Evolutionary conservation across 371 early-diverging fungal genomes (phyloP).

Genomic region (Dichotomocladium elegans): DNA sequence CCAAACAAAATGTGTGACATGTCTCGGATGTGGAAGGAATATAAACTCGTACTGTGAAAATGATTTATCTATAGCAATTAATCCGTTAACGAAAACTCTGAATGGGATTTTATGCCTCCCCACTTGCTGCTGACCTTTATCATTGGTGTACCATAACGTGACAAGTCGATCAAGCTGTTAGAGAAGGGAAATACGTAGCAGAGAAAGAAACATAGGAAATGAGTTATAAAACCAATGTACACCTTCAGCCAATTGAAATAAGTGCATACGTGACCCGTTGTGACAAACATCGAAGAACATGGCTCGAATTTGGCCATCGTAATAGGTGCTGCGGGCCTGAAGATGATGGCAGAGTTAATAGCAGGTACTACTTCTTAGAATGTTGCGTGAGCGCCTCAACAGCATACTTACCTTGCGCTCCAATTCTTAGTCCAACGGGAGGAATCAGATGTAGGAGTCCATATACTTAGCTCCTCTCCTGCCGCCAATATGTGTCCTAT

Average conservation of each 20-base stretch:
- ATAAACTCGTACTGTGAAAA: conserved; percentile 59
- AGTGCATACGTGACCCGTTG: conserved; percentile 14
- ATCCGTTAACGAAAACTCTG: too few species aligned
- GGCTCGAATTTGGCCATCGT: conserved; percentile 61
- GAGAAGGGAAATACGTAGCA: too few species aligned
- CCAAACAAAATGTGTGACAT: conserved; percentile 71
- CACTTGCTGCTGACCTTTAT: not conserved
- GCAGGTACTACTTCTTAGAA: too few species aligned
- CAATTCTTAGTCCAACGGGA: conserved; percentile 17
- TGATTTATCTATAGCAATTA: too few species aligned
- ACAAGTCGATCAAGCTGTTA: conserved; percentile 68
- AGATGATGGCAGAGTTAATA: not conserved
- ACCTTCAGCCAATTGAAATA: too few species aligned
- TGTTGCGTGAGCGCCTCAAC: not conserved
- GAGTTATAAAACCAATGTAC: too few species aligned
- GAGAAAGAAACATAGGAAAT: too few species aligned
- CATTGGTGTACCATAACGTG: conserved; percentile 63
- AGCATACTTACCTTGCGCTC: conserved; percentile 14
- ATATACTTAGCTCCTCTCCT: conserved; percentile 27
- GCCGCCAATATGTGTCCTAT: conserved; percentile 34
- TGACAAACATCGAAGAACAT: conserved; percentile 64
- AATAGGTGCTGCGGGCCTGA: conserved; percentile 22
- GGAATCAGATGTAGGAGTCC: conserved; percentile 9
- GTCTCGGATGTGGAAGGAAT: conserved; percentile 67
- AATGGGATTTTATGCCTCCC: too few species aligned